These are phyloP conservation scores for Collybia sp. DNA, from an alignment of 768 basidiomycete species.

Conservation along the genomic window DNA sequence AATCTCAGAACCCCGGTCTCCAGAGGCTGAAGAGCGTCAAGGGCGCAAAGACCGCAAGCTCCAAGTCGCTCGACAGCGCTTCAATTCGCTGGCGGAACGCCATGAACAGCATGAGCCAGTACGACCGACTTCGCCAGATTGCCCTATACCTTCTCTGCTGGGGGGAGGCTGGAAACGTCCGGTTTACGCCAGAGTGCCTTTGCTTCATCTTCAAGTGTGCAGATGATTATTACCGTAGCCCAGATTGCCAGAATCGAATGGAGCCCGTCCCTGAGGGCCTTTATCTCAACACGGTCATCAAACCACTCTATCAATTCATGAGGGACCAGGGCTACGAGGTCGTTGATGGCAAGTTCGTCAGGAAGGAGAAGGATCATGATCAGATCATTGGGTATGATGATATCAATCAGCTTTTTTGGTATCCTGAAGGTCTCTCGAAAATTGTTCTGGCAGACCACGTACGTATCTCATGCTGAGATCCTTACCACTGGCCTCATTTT, in stretches of 20 bases:
- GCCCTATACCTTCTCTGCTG: slow-evolving; percentile 95
- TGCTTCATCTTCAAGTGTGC: slow-evolving; percentile 99
- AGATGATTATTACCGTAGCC: slow-evolving; percentile 97
- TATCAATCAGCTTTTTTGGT: slow-evolving; percentile 99
- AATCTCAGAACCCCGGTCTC: slow-evolving; percentile 89
- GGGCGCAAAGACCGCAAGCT: slow-evolving; percentile 40
- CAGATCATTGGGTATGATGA: slow-evolving; percentile 99
- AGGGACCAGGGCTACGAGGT: slow-evolving; percentile 97
- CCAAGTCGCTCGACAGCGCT: slow-evolving; percentile 89
- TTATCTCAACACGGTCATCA: slow-evolving; percentile 87
- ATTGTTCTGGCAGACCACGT: slow-evolving; percentile 89
- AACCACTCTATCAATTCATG: slow-evolving; percentile 94
- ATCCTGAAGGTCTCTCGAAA: slow-evolving; percentile 93
- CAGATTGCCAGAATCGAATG: slow-evolving; percentile 92
- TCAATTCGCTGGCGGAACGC: slow-evolving; percentile 95
- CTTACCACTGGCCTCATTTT: slow-evolving; percentile 3
- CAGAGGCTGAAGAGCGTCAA: slow-evolving; percentile 85
- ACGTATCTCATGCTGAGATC: slow-evolving; percentile 18
- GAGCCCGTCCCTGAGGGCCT: slow-evolving; percentile 95
- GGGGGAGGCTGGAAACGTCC: slow-evolving; percentile 97
- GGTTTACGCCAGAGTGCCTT: slow-evolving; percentile 93
- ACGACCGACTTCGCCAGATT: slow-evolving; percentile 94
- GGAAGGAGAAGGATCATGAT: slow-evolving; percentile 91
- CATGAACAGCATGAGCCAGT: slow-evolving; percentile 99
- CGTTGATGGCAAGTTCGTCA: slow-evolving; percentile 89